Percentiles rank a stretch among this genome's conserved stretches.
Evolutionary conservation across 257 asterid species (phyloP).

Genomic region (Orobanche coerulescens): DNA sequence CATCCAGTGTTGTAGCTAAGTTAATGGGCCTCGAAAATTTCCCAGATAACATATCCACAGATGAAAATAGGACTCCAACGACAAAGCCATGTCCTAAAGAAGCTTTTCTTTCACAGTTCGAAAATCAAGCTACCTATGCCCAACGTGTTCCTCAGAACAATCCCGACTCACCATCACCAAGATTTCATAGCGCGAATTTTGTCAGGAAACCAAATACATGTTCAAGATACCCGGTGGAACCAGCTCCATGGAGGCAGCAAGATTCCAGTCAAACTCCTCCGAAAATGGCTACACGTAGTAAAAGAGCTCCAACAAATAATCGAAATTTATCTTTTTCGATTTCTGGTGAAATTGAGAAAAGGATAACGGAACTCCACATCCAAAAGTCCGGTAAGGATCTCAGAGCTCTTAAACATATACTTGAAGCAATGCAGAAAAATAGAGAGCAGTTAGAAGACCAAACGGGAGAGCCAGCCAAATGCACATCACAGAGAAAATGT

Average conservation of each 20-base stretch:
- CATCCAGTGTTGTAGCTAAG: conserved; percentile 73
- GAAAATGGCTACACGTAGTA: conserved; percentile 31
- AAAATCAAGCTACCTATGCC: conserved; percentile 28
- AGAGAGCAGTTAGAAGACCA: conserved; percentile 41
- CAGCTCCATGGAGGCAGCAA: conserved; percentile 77
- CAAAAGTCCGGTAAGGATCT: conserved; percentile 77
- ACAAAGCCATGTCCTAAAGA: conserved; percentile 24
- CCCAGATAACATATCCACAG: conserved; percentile 37
- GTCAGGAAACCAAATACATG: conserved; percentile 29
- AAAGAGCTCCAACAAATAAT: conserved; percentile 31
- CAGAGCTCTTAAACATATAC: conserved; percentile 89
- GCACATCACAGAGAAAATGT: conserved; percentile 28
- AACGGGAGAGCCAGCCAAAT: conserved; percentile 32
- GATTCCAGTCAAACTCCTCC: conserved; percentile 36
- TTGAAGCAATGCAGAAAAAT: conserved; percentile 79
- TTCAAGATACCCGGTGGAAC: conserved; percentile 69
- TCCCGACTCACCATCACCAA: conserved; percentile 41
- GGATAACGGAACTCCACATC: conserved; percentile 75
- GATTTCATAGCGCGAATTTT: conserved; percentile 23
- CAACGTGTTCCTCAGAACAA: conserved; percentile 32
- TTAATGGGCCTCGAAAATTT: conserved; percentile 85
- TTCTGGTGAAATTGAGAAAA: conserved; percentile 76
- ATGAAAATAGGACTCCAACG: conserved; percentile 30
- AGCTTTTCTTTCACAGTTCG: conserved; percentile 26
- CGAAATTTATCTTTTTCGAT: conserved; percentile 46